Evolutionary conservation across 2,329 filamentous ascomycete genomes (phyloP), one percentile per base, ranked within the genome.

Genomic region (Zopfia rhizophila): DNA sequence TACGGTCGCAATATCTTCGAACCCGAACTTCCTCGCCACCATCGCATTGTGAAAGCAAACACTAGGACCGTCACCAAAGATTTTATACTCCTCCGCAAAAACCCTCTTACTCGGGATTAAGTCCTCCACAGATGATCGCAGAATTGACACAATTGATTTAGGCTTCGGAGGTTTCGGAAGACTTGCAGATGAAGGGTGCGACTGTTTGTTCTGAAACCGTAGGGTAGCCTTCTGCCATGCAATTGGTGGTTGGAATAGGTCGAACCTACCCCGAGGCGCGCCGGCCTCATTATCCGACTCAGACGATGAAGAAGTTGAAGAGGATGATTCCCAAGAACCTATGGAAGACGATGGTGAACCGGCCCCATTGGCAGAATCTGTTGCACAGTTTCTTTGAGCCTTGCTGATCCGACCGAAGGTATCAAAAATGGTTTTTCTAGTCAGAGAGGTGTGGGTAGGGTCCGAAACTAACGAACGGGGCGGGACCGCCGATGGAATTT

Each of bases 41-140:
- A 75, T 74, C 7, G 91, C 90, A 68, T 99, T 99, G 61, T 95
- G 88, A 31, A 83, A 79, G 70, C 93, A 97, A 3, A 96, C 85
- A 25, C 88, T 82, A n/a, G 85, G 82, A 1, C 89, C 88, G 50
- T 91, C 85, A 3, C 91, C 91, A 66, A 94, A 92, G 11, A 97
- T 88, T 17, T 82, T 82, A 70, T 97, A 99, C 55, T 89, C 83
- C 45, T 84, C 77, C 2, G 91, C 94, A 51, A 97, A 81, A 42
- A 85, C 80, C 48, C 81, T 81, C 68, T 91, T 94, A 3, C 90
- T 88, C 0, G 92, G 92, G n/a, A 96, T 74, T 10, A 91, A 69
- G 35, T 82, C 76, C 7, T 83, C 82, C 18, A 95, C 68, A 51
- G 60, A 48, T 52, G 61, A 57, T 24, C 90, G 81, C 61, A 92